Evolutionary conservation across 176 grass and related monocot species (phyloP), one percentile per base, ranked within the genome.

Genomic region (Carex parvula): DNA sequence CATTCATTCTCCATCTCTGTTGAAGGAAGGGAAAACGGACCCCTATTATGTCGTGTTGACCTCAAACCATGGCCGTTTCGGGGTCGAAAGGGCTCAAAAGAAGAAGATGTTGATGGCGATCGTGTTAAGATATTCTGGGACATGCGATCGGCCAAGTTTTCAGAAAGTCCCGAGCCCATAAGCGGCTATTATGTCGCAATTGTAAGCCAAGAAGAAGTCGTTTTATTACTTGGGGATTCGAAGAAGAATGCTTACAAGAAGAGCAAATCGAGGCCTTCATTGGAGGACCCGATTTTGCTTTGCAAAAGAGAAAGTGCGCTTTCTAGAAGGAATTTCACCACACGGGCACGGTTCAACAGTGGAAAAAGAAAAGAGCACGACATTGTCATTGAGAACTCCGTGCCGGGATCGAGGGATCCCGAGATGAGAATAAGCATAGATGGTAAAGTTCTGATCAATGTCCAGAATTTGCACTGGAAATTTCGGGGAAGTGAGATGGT

Each of bases 51-150:
- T 88, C 94, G 90, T 87, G 96, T 98, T 55, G 96, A 98, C 66
- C 88, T 98, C 10, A 98, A 98, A 84, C 93, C 93, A 4, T 98
- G 96, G 96, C 96, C 93, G 56, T 98, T 98, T 84, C 89, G 93
- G 93, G 91, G 96, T 85, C 94, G 91, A 83, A 98, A 93, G 89
- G 96, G 96, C 29, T 61, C 54, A 44, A 98, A 90, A 86, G 64
- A 91, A 44, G 72, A 91, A 21, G 93, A 95, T 39, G 54, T 92
- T 48, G 89, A 91, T 56, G 89, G 91, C 4, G 69, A 87, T 32
- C 82, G 88, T 67, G 79, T 93, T 67, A 92, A 93, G 55, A 55
- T 98, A 29, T 92, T 93, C 64, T 98, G 96, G 93, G 93, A 98
- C 89, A 87, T 95, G 35, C 91, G 96, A 12, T 88, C 89, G 0